Percentiles rank a stretch among this genome's conserved stretches.
These are phyloP conservation scores for Sporothrix curviconia DNA, from an alignment of 2,329 filamentous ascomycete species.

Conservation along the genomic window DNA sequence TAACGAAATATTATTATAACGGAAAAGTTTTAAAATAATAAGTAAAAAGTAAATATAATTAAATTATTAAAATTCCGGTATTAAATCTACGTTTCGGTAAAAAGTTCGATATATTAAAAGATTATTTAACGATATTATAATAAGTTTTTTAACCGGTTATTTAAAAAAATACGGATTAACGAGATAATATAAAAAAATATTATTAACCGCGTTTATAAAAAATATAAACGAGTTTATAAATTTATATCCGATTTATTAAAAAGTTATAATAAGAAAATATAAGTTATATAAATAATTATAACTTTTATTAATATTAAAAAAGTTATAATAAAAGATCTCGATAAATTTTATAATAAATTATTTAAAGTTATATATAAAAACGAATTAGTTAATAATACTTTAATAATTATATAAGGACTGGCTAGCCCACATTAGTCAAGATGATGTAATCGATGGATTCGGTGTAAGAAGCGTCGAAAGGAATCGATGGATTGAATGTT, in stretches of 20 bases:
- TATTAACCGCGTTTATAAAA: not conserved
- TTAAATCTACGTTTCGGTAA: not conserved
- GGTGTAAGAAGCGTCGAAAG: no score
- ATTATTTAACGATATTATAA: not conserved
- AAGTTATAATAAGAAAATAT: not conserved
- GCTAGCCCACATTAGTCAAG: no score
- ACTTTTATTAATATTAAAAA: not conserved
- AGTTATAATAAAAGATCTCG: not conserved
- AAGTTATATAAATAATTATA: not conserved
- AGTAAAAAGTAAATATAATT: no score
- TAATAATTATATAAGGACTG: no score
- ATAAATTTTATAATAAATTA: not conserved
- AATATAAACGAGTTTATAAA: not conserved
- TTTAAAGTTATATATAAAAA: not conserved
- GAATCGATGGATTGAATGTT: no score
- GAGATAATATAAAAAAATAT: not conserved
- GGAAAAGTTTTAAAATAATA: not conserved
- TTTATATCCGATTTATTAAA: not conserved
- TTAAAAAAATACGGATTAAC: not conserved
- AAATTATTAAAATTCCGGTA: not conserved
- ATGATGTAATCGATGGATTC: no score
- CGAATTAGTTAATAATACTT: no score
- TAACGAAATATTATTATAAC: no score
- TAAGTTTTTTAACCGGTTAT: not conserved
- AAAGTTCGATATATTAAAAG: not conserved